Base-by-base conservation (phyloP, 2,329 filamentous ascomycete species). In the Aureobasidium sp. region DNA sequence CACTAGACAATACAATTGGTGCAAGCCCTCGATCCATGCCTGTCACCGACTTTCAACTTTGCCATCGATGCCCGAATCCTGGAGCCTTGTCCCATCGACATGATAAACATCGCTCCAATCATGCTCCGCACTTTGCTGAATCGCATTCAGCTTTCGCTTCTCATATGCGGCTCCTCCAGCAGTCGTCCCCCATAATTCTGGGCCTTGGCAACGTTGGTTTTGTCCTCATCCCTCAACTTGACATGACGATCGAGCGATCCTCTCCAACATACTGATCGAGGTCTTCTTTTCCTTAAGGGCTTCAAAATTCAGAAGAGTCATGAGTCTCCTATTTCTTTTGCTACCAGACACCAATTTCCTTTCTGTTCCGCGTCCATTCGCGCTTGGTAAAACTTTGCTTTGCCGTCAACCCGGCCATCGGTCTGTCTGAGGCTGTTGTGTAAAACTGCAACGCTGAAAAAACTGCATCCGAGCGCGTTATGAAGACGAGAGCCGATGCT, bases 191-290 rank as follows among this genome's bases (percentile, higher is more conserved):
- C 53, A 57, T 45, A 25, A 57, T 25, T 25, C 53, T 57, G 36
- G 42, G 55, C 42, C 39, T 44, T 57, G 27, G 51, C 49, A 57
- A 45, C 39, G 31, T 25, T 22, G 27, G n/a, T n/a, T 48, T 25
- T 29, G 22, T 48, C 7, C 25, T 27, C 14, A 11, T n/a, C 27
- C 29, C 55, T 58, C 31, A 48, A 48, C 42, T 58, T n/a, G 41
- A 47, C 42, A 5, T 39, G 29, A 11, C n/a, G 55, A 58, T 58
- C 55, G 55, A 58, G 41, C 55, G 55, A 58, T 58, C n/a, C 41
- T 11, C 53, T 45, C 11, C 4, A 3, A 36, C 27, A 29, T 20
- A 20, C 25, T 45, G 53, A 57, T 57, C 41, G 4, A 31, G 37
- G 25, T 41, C 41, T n/a, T 45, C n/a, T 57, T 25, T 45, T 20